Percentiles rank a stretch among this genome's conserved stretches.
Conservation (phyloP, 352 stramenopile genomes). For the Globisporangium megalacanthum region DNA sequence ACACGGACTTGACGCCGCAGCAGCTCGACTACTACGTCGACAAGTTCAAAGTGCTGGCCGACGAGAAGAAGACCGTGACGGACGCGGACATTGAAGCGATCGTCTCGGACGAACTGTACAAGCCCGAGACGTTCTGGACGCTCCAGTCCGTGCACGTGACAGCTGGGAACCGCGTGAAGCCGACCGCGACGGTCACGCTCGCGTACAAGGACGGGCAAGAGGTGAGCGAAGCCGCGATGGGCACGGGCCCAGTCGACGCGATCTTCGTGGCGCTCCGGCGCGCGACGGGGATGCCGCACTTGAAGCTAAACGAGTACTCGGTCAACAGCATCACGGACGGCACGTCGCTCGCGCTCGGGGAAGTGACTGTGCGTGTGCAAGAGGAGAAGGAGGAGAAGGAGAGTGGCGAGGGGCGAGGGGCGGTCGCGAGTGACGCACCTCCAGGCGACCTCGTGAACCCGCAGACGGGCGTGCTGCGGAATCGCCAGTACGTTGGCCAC, state of each 20-base stretch:
- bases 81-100: conserved; percentile 90
- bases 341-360: conserved; percentile 69
- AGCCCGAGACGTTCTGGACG: conserved; percentile 87
- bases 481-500: conserved; percentile 86
- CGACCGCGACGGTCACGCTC: conserved; percentile 86
- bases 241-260: conserved; percentile 80
- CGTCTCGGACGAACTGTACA: conserved; percentile 86
- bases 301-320: conserved; percentile 85
- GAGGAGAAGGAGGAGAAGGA: conserved; percentile 56
- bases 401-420: conserved; percentile 18
- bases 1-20: conserved; percentile 74
- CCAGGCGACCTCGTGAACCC: conserved; percentile 70
- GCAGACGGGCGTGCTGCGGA: conserved; percentile 74
- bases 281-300: conserved; percentile 69
- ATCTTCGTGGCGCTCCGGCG: conserved; percentile 87
- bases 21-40: conserved; percentile 90
- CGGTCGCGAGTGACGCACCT: conserved; percentile 23
- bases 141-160: conserved; percentile 87
- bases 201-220: conserved; percentile 86
- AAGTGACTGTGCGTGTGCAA: conserved; percentile 83
- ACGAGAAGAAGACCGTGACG: conserved; percentile 91
- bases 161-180: conserved; percentile 87
- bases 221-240: conserved; percentile 87
- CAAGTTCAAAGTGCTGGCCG: conserved; percentile 89
- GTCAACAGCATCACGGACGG: conserved; percentile 87